Evolutionary conservation across 139 green algal genomes (phyloP).

Genomic region (Micractinium sp.): DNA sequence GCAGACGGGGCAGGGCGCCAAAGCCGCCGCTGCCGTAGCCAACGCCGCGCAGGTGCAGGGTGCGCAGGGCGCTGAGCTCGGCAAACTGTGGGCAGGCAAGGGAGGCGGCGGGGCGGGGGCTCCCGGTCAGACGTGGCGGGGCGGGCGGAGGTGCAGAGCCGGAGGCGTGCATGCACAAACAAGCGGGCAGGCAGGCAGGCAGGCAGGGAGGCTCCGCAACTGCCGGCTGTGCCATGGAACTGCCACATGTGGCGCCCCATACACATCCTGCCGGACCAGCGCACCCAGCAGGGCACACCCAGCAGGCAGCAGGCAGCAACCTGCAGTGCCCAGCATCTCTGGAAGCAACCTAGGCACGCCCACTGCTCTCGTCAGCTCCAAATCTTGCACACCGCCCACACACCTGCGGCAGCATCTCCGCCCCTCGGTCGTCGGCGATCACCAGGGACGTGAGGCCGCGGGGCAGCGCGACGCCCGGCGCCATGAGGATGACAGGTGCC

Average conservation of each 20-base stretch:
- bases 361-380: background rate
- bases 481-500: background rate
- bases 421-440: background rate
- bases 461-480: background rate
- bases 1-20: background rate
- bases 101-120: too few relatives aligned
- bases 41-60: background rate
- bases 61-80: background rate
- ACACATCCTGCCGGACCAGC: too few relatives aligned
- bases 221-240: too few relatives aligned
- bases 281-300: too few relatives aligned
- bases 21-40: background rate
- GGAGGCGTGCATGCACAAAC: too few relatives aligned
- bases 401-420: background rate
- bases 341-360: background rate
- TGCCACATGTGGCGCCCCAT: too few relatives aligned
- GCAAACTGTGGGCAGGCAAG: background rate
- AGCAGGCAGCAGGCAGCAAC: background rate
- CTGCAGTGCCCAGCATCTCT: too few relatives aligned
- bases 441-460: background rate
- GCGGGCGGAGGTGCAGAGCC: too few relatives aligned
- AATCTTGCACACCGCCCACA: background rate
- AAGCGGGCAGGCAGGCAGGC: too few relatives aligned
- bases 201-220: too few relatives aligned
- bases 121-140: too few relatives aligned